A percentile compares a stretch with the other conserved stretches of the same genome.
These are phyloP conservation scores for Dimocarpus longan DNA, from an alignment of 345 rosid genomes.

Conservation along the genomic window DNA sequence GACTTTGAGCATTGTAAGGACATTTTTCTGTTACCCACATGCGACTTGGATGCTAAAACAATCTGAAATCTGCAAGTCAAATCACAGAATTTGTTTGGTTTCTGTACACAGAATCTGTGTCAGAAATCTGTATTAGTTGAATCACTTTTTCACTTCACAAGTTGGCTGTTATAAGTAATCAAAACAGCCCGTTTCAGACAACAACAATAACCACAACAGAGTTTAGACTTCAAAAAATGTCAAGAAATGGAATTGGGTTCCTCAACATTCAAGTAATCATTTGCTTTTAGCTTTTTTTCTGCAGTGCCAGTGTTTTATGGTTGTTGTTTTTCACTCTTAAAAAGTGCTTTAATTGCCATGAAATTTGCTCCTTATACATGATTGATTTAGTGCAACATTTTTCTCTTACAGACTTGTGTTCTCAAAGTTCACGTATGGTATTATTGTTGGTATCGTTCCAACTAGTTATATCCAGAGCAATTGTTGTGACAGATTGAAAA, in stretches of 20 bases:
- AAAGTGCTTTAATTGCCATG: neutral
- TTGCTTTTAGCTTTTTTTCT: neutral
- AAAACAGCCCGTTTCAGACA: neutral
- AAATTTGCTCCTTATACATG: neutral
- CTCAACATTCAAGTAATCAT: conserved; percentile 40
- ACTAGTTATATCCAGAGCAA: neutral
- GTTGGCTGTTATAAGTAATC: neutral
- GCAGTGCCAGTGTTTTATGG: neutral
- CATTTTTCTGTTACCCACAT: neutral
- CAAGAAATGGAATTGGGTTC: conserved; percentile 38
- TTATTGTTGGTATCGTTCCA: too few relatives aligned
- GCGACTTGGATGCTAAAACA: neutral
- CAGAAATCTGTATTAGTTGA: neutral
- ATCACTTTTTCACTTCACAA: neutral
- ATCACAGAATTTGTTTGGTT: neutral
- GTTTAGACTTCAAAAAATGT: conserved; percentile 28
- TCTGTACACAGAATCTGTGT: neutral
- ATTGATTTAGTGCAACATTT: neutral
- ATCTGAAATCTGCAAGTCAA: neutral
- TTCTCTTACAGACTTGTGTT: conserved; percentile 47
- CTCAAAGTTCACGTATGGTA: conserved; percentile 53
- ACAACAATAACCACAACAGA: neutral
- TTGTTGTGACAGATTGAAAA: too few relatives aligned
- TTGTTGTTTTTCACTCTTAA: neutral
- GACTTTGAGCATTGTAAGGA: neutral